Evolutionary conservation across 495 filamentous ascomycete species (phyloP).

Genomic region (Beverwykella pulmonaria): DNA sequence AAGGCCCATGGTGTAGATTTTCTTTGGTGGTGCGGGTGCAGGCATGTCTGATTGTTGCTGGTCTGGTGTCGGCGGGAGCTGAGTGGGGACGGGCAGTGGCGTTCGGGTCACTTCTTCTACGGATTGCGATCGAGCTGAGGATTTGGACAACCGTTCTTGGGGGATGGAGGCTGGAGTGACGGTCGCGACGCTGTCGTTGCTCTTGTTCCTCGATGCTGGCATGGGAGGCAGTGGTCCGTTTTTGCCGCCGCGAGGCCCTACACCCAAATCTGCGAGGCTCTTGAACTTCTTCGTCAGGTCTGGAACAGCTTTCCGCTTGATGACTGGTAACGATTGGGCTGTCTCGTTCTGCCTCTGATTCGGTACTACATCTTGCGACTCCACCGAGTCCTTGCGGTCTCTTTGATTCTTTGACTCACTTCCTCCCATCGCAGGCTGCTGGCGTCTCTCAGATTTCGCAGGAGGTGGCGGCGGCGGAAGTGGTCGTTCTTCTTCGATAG

Average conservation of each 20-base stretch:
- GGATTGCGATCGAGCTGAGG: not conserved
- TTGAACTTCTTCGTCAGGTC: constrained; percentile 14
- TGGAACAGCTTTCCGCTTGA: constrained; percentile 25
- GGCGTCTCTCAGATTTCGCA: constrained; percentile 27
- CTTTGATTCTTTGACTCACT: constrained; percentile 8
- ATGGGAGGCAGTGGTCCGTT: not conserved
- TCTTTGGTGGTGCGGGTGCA: constrained; percentile 4
- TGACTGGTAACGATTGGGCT: not conserved
- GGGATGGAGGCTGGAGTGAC: not conserved
- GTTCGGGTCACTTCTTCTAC: not conserved
- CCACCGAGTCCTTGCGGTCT: constrained; percentile 3
- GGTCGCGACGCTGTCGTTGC: not conserved
- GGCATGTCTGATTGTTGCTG: not conserved
- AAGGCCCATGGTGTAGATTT: constrained; percentile 7
- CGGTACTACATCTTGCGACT: constrained; percentile 3
- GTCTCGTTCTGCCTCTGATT: not conserved
- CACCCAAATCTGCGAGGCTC: constrained; percentile 14
- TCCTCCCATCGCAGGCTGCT: constrained; percentile 20
- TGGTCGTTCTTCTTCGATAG: constrained; percentile 6
- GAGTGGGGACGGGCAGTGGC: not conserved
- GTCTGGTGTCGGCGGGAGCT: constrained; percentile 19
- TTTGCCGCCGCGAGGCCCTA: constrained; percentile 12
- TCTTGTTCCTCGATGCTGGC: not conserved
- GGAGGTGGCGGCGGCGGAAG: constrained; percentile 37
- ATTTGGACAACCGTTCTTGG: not conserved